A percentile compares a stretch with the other conserved stretches of the same genome.
These are phyloP conservation scores for Neurospora sp. DNA, from an alignment of 495 filamentous ascomycete species.

Conservation along the genomic window DNA sequence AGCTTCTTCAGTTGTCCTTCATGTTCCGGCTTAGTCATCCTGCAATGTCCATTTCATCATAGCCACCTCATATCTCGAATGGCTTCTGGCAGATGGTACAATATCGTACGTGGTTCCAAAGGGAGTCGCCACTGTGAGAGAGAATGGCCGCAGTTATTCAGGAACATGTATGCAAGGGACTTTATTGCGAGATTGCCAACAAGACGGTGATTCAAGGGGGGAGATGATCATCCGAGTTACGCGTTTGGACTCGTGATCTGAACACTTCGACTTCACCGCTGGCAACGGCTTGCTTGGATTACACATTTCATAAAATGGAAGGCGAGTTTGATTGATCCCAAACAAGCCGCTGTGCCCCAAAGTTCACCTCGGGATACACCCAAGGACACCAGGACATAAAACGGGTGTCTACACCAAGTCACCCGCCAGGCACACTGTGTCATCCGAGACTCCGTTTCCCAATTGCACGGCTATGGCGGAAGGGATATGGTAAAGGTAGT, in stretches of 20 bases:
- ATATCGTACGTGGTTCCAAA: neutral
- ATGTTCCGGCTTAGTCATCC: neutral
- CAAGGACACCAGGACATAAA: neutral
- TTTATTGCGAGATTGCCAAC: neutral
- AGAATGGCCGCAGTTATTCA: neutral
- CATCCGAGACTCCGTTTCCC: neutral
- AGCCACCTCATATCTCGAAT: neutral
- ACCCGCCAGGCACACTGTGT: neutral
- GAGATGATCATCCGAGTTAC: neutral
- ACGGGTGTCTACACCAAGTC: neutral
- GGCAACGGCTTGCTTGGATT: neutral
- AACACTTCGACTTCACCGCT: neutral
- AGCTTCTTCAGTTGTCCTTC: neutral
- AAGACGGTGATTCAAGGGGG: neutral
- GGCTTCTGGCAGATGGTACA: neutral
- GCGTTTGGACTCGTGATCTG: neutral
- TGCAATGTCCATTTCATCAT: neutral
- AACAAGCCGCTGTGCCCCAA: neutral
- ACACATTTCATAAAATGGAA: neutral
- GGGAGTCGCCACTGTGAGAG: neutral
- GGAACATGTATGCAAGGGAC: neutral
- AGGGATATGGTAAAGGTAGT: neutral
- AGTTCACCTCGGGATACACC: neutral
- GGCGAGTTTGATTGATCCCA: neutral
- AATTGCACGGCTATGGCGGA: neutral